A percentile compares a stretch with the other conserved stretches of the same genome.
phyloP scores from a whole-genome alignment of 768 basidiomycete genomes.

The Royoungia palumana region DNA sequence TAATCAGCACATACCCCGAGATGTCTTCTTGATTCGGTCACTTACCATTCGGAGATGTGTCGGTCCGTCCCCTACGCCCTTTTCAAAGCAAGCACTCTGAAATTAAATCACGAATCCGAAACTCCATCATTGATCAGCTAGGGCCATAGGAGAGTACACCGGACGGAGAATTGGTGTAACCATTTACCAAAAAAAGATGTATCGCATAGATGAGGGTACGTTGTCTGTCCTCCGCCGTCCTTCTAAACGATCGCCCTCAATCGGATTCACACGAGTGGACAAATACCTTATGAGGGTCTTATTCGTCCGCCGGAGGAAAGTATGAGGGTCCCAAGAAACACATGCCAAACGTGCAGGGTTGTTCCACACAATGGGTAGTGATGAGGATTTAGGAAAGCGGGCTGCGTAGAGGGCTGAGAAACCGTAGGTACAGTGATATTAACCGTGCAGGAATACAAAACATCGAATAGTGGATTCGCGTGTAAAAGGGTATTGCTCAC shows the following conservation, averaged over 20 bases:
- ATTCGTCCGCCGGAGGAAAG: slow-evolving; percentile 2
- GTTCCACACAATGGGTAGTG: slow-evolving; percentile 8
- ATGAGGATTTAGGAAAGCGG: slow-evolving; percentile 15
- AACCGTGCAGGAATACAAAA: slow-evolving; percentile 23
- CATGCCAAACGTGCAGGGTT: slow-evolving; percentile 1
- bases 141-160: neutral
- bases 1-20: slow-evolving; percentile 4
- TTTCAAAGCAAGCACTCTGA: neutral
- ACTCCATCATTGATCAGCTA: neutral
- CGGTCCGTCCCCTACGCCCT: neutral
- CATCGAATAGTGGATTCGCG: slow-evolving; percentile 18
- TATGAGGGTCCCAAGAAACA: slow-evolving; percentile 2
- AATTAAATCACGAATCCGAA: slow-evolving; percentile 1
- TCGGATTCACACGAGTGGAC: slow-evolving; percentile 7
- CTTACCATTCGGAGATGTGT: slow-evolving; percentile 9
- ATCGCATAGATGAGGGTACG: neutral
- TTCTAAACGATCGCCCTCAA: neutral
- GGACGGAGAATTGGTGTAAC: neutral
- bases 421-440: slow-evolving; percentile 27
- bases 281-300: slow-evolving; percentile 6
- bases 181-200: neutral
- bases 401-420: slow-evolving; percentile 9
- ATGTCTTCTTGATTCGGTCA: slow-evolving; percentile 4
- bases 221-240: neutral
- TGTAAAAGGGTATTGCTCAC: slow-evolving; percentile 25